Percentiles rank a stretch among this genome's conserved stretches.
Evolutionary conservation across 306 rosid species (phyloP).

Genomic region (Castanopsis chinensis): DNA sequence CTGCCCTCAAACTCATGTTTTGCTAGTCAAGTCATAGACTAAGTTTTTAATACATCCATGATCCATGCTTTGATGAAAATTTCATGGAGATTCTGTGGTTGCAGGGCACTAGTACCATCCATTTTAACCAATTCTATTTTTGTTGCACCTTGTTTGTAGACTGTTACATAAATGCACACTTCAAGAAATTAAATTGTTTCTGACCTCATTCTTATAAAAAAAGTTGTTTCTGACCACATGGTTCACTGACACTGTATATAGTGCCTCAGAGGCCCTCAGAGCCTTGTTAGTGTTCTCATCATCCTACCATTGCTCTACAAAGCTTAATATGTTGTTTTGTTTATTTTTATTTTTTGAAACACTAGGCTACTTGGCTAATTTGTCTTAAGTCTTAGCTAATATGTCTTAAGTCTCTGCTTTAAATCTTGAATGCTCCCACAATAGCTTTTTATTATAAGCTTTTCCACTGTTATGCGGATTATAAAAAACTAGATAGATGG

Average conservation of each 20-base stretch:
- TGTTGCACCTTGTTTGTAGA: neutral
- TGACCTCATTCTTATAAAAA: neutral
- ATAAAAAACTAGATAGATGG: neutral
- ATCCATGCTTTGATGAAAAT: neutral
- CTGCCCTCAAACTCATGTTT: neutral
- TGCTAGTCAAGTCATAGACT: neutral
- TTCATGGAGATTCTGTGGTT: neutral
- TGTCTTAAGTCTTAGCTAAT: neutral
- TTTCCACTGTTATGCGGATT: neutral
- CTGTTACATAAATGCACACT: neutral
- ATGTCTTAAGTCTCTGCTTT: neutral
- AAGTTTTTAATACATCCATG: neutral
- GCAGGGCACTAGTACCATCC: neutral
- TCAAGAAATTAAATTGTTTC: neutral
- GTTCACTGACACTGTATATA: neutral
- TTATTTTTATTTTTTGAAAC: neutral
- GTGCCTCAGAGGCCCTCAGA: neutral
- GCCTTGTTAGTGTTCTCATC: neutral
- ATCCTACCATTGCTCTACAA: neutral
- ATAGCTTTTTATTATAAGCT: neutral
- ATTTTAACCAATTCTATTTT: neutral
- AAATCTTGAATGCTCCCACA: neutral
- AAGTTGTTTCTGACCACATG: neutral
- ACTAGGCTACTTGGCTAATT: neutral
- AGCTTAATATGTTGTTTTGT: neutral